Evolutionary conservation across 306 rosid genomes (phyloP).

Genomic region (Trifolium fragiferum): DNA sequence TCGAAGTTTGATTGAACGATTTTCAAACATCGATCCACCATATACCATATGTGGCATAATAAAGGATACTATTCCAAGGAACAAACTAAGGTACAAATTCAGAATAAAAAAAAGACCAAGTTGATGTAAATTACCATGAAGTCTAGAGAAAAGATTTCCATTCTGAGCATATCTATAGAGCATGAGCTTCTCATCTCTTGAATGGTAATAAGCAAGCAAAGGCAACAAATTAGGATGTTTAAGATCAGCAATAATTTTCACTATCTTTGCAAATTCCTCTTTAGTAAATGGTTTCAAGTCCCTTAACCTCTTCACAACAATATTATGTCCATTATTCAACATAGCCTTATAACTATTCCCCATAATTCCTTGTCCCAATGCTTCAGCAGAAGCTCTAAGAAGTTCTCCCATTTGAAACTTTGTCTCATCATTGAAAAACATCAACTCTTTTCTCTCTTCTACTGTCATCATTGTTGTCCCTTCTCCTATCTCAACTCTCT

Average conservation of each 20-base stretch:
- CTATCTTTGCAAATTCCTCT: constrained; percentile 58
- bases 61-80: neutral
- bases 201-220: constrained; percentile 66
- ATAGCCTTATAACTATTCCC: constrained; percentile 80
- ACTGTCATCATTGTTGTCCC: constrained; percentile 42
- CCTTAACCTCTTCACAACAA: constrained; percentile 79
- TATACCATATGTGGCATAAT: neutral
- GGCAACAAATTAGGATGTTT: constrained; percentile 69
- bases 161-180: constrained; percentile 58
- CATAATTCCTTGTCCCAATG: constrained; percentile 71
- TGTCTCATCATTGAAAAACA: constrained; percentile 48
- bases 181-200: constrained; percentile 71
- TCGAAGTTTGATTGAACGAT: neutral
- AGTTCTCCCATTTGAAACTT: constrained; percentile 69
- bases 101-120: neutral
- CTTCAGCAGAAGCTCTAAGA: constrained; percentile 83
- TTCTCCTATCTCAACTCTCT: constrained; percentile 45
- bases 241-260: constrained; percentile 54
- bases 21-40: neutral
- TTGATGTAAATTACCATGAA: constrained; percentile 59
- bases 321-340: constrained; percentile 52
- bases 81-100: neutral
- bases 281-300: constrained; percentile 67
- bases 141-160: constrained; percentile 67
- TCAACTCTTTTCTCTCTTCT: constrained; percentile 63